These are phyloP conservation scores for Pachysandra terminalis DNA, from an alignment of 164 flowering plant species.

Conservation along the genomic window DNA sequence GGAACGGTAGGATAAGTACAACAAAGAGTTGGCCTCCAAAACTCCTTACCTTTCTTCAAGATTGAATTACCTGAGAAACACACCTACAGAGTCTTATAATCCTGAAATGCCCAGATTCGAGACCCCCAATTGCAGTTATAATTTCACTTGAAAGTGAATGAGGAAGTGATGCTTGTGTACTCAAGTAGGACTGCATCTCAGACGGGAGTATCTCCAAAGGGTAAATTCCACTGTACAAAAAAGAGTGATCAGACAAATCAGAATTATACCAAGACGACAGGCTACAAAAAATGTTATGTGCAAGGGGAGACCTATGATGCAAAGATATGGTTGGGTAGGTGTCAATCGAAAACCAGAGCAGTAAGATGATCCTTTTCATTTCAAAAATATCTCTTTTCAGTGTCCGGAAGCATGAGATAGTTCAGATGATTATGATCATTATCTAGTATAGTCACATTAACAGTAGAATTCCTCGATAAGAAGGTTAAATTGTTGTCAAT, in stretches of 20 bases:
- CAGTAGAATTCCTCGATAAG: neutral
- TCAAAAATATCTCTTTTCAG: neutral
- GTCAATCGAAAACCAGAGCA: neutral
- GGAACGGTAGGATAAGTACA: neutral
- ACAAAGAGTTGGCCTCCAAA: neutral
- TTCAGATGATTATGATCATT: neutral
- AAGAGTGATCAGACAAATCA: constrained; percentile 7
- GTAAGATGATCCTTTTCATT: neutral
- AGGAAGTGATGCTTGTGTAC: constrained; percentile 3
- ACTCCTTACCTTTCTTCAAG: constrained; percentile 17
- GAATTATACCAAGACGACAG: neutral
- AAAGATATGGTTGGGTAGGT: too few species aligned
- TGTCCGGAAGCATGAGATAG: neutral
- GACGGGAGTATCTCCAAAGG: constrained; percentile 47
- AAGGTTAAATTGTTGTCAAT: neutral
- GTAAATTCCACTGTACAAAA: constrained; percentile 51
- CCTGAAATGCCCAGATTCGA: constrained; percentile 38
- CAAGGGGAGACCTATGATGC: too few species aligned
- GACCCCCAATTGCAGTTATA: constrained; percentile 23
- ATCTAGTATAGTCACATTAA: neutral
- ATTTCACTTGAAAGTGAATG: constrained; percentile 26
- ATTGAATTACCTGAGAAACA: constrained; percentile 34
- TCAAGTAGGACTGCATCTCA: constrained; percentile 20
- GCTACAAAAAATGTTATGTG: too few species aligned
- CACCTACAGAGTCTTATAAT: constrained; percentile 43